phyloP scores from a whole-genome alignment of 75 land plant genomes.

The Adiantum capillusveneris region DNA sequence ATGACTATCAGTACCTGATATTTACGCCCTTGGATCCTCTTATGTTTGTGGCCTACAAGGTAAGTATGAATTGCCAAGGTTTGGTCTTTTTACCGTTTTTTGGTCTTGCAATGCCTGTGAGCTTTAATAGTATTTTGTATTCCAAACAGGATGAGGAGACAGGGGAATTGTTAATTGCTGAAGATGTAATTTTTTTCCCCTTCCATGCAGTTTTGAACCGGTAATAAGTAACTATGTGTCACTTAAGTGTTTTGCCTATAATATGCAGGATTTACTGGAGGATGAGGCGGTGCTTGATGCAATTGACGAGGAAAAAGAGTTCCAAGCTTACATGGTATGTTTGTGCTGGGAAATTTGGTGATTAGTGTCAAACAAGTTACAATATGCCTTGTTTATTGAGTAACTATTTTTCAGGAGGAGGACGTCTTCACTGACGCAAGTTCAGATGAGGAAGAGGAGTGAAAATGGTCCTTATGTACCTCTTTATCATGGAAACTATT shows the following conservation, averaged over 20 bases:
- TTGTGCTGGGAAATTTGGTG: neutral
- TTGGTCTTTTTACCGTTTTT: too few relatives aligned
- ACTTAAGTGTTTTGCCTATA: too few relatives aligned
- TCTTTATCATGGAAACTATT: too few relatives aligned
- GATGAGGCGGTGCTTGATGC: conserved; percentile 66
- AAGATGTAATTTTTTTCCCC: conserved; percentile 52
- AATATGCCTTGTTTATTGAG: neutral
- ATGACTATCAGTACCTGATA: conserved; percentile 68
- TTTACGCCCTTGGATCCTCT: conserved; percentile 89
- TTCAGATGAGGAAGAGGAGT: conserved; percentile 14
- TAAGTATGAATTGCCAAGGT: too few relatives aligned
- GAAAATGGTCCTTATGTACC: too few relatives aligned
- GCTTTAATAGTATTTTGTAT: neutral
- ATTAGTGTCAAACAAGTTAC: neutral
- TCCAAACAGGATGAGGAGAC: conserved; percentile 48
- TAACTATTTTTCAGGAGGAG: conserved; percentile 18
- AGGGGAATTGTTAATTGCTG: conserved; percentile 58
- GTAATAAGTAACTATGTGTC: too few relatives aligned
- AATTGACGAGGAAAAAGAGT: conserved; percentile 87
- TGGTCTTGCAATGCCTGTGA: neutral
- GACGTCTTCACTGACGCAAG: conserved; percentile 22
- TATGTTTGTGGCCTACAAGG: conserved; percentile 80
- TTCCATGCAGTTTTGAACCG: too few relatives aligned
- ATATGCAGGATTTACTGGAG: conserved; percentile 63
- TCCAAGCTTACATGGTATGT: conserved; percentile 80